A percentile compares a stretch with the other conserved stretches of the same genome.
Evolutionary conservation across 164 flowering plant genomes (phyloP).

Genomic region (Macadamia integrifolia): DNA sequence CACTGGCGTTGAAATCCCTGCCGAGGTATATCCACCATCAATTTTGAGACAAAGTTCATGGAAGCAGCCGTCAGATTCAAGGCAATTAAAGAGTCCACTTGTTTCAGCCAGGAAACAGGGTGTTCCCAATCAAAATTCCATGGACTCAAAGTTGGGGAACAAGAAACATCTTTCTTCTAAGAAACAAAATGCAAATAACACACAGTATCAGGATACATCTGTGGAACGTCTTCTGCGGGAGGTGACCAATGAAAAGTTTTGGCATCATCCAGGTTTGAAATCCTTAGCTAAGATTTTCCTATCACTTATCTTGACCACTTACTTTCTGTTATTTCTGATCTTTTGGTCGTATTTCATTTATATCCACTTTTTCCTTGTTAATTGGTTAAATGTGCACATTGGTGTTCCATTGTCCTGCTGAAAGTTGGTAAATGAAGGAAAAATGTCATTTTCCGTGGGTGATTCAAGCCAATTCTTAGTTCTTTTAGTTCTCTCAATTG

Average conservation of each 20-base stretch:
- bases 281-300: neutral
- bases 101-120: slow-evolving; percentile 38
- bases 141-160: slow-evolving; percentile 45
- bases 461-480: no score
- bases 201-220: slow-evolving; percentile 73
- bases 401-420: neutral
- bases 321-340: neutral
- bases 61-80: slow-evolving; percentile 61
- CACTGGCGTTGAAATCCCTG: slow-evolving; percentile 38
- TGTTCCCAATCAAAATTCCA: slow-evolving; percentile 35
- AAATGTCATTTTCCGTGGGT: neutral
- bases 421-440: neutral
- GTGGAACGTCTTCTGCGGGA: slow-evolving; percentile 93
- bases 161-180: slow-evolving; percentile 58
- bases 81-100: slow-evolving; percentile 44
- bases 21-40: slow-evolving; percentile 38
- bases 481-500: neutral
- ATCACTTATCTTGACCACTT: neutral
- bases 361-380: neutral
- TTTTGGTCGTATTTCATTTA: neutral
- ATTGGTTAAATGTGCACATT: neutral
- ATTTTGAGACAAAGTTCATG: slow-evolving; percentile 61
- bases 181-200: slow-evolving; percentile 36
- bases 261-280: slow-evolving; percentile 84
- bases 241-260: slow-evolving; percentile 91